Percentiles rank a stretch among this genome's conserved stretches.
Conservation (phyloP, 2,329 filamentous ascomycete genomes). For the Aspergillus eucalypticola region DNA sequence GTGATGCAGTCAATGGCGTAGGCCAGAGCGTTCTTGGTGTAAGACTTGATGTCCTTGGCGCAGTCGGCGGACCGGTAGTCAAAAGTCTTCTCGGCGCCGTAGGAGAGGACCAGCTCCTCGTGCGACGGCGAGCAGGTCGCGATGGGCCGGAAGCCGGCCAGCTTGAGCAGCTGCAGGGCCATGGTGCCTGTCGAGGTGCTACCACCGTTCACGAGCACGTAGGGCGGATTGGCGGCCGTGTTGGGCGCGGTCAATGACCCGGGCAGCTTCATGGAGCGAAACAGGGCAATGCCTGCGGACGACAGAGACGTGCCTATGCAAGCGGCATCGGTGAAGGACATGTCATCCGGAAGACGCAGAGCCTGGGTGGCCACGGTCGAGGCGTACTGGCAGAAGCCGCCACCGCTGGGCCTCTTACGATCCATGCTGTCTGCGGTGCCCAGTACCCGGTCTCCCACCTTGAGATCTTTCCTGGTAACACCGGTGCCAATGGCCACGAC, state of each 20-base stretch:
- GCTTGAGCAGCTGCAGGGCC: not conserved
- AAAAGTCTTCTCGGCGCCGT: conserved; percentile 8
- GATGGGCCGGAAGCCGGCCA: not conserved
- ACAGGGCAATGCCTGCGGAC: not conserved
- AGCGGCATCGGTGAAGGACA: not conserved
- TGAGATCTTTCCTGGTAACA: not conserved
- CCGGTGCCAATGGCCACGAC: not conserved
- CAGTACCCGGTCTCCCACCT: not conserved
- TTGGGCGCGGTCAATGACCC: not conserved
- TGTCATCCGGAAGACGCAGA: not conserved
- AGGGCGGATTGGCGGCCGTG: not conserved
- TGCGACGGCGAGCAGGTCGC: not conserved
- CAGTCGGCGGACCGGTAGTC: conserved; percentile 3
- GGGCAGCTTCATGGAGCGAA: not conserved
- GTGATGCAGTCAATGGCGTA: conserved; percentile 48
- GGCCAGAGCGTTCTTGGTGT: conserved; percentile 40
- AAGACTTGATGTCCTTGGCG: conserved; percentile 31
- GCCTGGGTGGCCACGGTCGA: not conserved
- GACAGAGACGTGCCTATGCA: not conserved
- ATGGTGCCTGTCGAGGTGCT: not conserved
- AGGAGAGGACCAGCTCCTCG: not conserved
- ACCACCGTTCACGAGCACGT: not conserved
- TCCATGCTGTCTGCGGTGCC: not conserved
- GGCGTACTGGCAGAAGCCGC: not conserved
- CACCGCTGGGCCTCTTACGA: not conserved